phyloP scores from a whole-genome alignment of 805 yeast species.

The Lipomyces spencermartinsiae region DNA sequence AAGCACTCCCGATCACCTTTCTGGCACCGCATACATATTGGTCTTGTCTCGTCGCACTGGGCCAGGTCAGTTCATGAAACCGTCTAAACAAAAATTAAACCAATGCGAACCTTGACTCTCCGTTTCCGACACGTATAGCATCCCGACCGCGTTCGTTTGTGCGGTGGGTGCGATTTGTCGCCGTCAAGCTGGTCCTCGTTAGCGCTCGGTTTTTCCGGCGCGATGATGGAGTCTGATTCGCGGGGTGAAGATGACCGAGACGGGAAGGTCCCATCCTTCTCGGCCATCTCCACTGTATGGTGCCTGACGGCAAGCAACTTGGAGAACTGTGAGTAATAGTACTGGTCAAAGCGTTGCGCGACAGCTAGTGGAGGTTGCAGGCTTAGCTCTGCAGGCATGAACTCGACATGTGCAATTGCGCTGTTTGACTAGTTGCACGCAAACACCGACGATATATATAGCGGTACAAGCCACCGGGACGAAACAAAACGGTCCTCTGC shows the following conservation, averaged over 20 bases:
- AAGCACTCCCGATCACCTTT: constrained; percentile 34
- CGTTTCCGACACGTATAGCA: constrained; percentile 36
- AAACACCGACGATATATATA: not conserved
- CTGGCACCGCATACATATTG: constrained; percentile 30
- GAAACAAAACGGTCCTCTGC: not conserved
- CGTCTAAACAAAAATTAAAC: not conserved
- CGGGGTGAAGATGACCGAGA: not conserved
- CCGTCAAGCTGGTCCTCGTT: not conserved
- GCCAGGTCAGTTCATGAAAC: not conserved
- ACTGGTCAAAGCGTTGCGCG: not conserved
- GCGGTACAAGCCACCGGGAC: not conserved
- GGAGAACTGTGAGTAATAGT: not conserved
- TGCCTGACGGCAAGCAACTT: not conserved
- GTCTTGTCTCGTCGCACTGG: constrained; percentile 36
- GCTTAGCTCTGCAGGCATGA: not conserved
- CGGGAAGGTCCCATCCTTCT: not conserved
- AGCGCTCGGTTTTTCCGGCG: not conserved
- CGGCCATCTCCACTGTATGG: constrained; percentile 2
- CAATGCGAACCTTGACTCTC: constrained; percentile 31
- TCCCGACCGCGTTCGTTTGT: constrained; percentile 34
- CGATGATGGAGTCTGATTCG: not conserved
- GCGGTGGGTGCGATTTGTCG: constrained; percentile 11
- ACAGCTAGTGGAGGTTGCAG: not conserved
- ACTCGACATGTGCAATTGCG: not conserved
- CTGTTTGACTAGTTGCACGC: not conserved